Percentiles rank a stretch among this genome's conserved stretches.
These are phyloP conservation scores for Paraleonurus japonicus DNA, from an alignment of 257 asterid genomes.

Conservation along the genomic window DNA sequence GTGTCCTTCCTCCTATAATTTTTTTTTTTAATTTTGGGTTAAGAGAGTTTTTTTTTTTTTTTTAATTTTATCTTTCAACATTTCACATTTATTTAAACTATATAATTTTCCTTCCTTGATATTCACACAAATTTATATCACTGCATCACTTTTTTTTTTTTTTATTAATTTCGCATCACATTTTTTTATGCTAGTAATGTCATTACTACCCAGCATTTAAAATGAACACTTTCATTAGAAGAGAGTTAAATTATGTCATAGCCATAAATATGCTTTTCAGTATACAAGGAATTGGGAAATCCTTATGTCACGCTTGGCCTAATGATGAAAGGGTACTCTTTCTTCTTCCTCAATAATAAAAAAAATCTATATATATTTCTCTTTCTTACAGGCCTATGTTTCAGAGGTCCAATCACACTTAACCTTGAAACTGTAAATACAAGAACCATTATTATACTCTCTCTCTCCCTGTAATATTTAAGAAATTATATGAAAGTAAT, in stretches of 20 bases:
- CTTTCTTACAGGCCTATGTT: no score
- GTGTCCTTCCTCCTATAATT: no score
- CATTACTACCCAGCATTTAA: neutral
- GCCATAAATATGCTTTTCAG: slow-evolving; percentile 15
- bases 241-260: neutral
- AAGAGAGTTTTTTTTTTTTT: no score
- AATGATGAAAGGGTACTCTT: neutral
- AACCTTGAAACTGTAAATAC: neutral
- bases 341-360: neutral
- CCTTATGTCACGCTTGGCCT: neutral
- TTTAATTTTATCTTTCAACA: no score
- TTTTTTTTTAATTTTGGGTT: no score
- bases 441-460: neutral
- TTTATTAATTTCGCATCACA: no score
- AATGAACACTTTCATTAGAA: neutral
- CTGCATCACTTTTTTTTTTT: no score
- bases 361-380: neutral
- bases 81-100: no score
- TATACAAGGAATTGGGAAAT: neutral
- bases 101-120: no score
- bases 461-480: no score
- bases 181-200: slow-evolving; percentile 24
- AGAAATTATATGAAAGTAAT: no score
- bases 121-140: no score
- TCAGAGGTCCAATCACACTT: neutral